Evolutionary conservation across 495 filamentous ascomycete species (phyloP).

Genomic region (Daldinia grandis): DNA sequence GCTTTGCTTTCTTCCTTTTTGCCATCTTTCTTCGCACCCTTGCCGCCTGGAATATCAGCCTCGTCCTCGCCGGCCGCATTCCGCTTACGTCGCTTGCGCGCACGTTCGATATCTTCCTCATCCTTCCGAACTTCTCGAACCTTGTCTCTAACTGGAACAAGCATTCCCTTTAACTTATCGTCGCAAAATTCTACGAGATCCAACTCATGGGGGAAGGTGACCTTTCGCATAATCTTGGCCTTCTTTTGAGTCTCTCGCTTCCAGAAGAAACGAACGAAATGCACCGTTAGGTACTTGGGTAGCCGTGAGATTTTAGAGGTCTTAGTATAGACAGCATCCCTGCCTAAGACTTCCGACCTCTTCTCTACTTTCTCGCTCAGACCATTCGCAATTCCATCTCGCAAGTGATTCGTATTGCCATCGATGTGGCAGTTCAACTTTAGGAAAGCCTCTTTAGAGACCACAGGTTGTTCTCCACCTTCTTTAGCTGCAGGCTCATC

Average conservation of each 20-base stretch:
- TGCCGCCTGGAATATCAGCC: conserved; percentile 52
- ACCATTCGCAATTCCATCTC: conserved; percentile 83
- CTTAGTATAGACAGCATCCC: conserved; percentile 87
- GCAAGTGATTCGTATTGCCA: conserved; percentile 82
- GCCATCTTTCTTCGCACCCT: conserved; percentile 57
- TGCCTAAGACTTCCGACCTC: conserved; percentile 76
- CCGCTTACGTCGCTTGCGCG: conserved; percentile 85
- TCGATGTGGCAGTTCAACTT: conserved; percentile 97
- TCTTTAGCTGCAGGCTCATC: conserved; percentile 82
- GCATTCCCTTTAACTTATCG: conserved; percentile 80
- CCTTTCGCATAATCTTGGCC: conserved; percentile 99
- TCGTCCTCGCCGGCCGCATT: conserved; percentile 69
- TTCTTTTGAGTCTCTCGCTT: conserved; percentile 94
- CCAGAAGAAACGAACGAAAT: conserved; percentile 99
- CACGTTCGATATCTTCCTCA: conserved; percentile 86
- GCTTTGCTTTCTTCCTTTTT: conserved; percentile 53
- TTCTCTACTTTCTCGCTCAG: conserved; percentile 93
- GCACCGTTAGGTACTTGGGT: conserved; percentile 94
- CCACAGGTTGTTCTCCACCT: conserved; percentile 73
- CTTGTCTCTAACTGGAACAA: conserved; percentile 92
- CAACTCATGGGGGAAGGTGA: conserved; percentile 91
- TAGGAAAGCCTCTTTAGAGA: conserved; percentile 77
- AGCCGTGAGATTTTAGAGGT: conserved; percentile 85
- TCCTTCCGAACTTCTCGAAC: conserved; percentile 95
- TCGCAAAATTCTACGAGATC: conserved; percentile 96